Percentiles rank a stretch among this genome's conserved stretches.
Evolutionary conservation across 352 stramenopile genomes (phyloP).

Genomic region (Globisporangium nodosum): DNA sequence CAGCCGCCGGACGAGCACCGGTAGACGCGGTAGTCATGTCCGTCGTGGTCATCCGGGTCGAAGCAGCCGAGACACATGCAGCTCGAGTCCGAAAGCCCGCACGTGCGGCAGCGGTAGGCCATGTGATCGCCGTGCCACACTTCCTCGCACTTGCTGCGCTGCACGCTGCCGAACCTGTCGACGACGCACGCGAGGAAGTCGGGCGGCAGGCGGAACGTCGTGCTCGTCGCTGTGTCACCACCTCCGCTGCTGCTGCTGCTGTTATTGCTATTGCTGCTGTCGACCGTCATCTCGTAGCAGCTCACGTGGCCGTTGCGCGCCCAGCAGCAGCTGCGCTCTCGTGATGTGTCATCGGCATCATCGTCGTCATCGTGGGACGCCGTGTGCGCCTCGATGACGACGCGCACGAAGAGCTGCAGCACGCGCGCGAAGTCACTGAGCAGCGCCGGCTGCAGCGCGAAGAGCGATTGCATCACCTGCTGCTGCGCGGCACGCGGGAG

Average conservation of each 20-base stretch:
- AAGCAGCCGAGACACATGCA: slow-evolving; percentile 85
- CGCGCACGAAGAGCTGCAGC: slow-evolving; percentile 61
- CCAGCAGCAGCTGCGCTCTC: slow-evolving; percentile 17
- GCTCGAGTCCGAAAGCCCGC: slow-evolving; percentile 79
- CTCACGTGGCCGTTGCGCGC: slow-evolving; percentile 23
- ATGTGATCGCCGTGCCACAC: slow-evolving; percentile 88
- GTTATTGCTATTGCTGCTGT: background rate
- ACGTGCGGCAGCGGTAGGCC: slow-evolving; percentile 79
- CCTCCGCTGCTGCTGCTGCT: background rate
- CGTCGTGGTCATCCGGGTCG: slow-evolving; percentile 69
- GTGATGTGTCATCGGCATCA: slow-evolving; percentile 9
- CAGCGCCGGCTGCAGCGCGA: slow-evolving; percentile 33
- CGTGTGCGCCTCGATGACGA: slow-evolving; percentile 48
- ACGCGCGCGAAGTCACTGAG: slow-evolving; percentile 40
- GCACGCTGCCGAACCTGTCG: slow-evolving; percentile 50
- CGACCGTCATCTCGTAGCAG: slow-evolving; percentile 22
- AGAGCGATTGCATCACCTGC: slow-evolving; percentile 36
- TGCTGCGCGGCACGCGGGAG: slow-evolving; percentile 32
- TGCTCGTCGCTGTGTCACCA: slow-evolving; percentile 1
- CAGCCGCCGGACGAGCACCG: slow-evolving; percentile 74
- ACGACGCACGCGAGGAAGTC: slow-evolving; percentile 46
- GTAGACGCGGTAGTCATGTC: slow-evolving; percentile 80
- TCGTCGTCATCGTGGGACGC: slow-evolving; percentile 19
- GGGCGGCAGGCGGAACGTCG: slow-evolving; percentile 25
- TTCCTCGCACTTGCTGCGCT: slow-evolving; percentile 77